phyloP scores from a whole-genome alignment of 768 basidiomycete genomes.

The Lactarius sanguifluus region DNA sequence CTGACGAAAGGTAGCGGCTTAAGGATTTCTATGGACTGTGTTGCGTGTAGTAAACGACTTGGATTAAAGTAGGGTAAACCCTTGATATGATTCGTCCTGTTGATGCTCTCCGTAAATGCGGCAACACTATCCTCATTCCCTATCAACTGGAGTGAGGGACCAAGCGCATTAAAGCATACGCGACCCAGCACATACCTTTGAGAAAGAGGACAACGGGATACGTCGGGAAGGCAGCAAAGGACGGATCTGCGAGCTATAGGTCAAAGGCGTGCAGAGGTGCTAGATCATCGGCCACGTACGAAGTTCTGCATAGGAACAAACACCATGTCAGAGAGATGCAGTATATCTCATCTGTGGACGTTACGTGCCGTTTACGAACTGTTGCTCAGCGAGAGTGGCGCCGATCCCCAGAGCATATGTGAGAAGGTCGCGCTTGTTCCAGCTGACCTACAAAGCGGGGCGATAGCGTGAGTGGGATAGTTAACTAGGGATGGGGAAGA shows the following conservation, averaged over 20 bases:
- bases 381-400: constrained; percentile 70
- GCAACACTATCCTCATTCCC: constrained; percentile 67
- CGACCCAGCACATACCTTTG: constrained; percentile 48
- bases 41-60: constrained; percentile 67
- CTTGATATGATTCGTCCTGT: constrained; percentile 44
- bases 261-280: background rate
- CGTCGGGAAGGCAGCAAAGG: constrained; percentile 78
- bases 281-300: constrained; percentile 24
- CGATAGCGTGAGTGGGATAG: background rate
- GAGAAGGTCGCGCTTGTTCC: constrained; percentile 83
- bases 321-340: background rate
- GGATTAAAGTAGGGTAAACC: constrained; percentile 72
- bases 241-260: constrained; percentile 46
- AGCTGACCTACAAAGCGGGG: constrained; percentile 57
- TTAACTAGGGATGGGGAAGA: background rate
- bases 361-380: constrained; percentile 66
- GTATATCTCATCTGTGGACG: background rate
- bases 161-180: background rate
- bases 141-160: constrained; percentile 26
- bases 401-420: constrained; percentile 80
- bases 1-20: constrained; percentile 72
- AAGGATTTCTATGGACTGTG: constrained; percentile 77
- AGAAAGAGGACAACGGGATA: constrained; percentile 79
- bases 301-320: constrained; percentile 31
- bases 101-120: constrained; percentile 57